Percentiles rank a stretch among this genome's conserved stretches.
Evolutionary conservation across 2,329 filamentous ascomycete species (phyloP).

Genomic region (Venturia carpophila): DNA sequence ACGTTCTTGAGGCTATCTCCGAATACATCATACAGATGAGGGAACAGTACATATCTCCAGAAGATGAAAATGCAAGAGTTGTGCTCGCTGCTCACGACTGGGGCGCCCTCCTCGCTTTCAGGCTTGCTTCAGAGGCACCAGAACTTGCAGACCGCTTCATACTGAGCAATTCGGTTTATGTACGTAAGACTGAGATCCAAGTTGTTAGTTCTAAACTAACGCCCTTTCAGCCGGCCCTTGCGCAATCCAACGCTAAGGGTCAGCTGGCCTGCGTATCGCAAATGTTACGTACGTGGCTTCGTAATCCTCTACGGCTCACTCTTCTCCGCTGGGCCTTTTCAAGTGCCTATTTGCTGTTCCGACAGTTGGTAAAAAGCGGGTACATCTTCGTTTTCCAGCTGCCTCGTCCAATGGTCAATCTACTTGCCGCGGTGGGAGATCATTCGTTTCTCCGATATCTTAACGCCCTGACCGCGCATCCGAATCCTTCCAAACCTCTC

Average conservation of each 20-base stretch:
- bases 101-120: slow-evolving; percentile 45
- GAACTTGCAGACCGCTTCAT: slow-evolving; percentile 50
- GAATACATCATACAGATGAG: slow-evolving; percentile 47
- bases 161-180: slow-evolving; percentile 45
- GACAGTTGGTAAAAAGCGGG: slow-evolving; percentile 41
- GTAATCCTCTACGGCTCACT: slow-evolving; percentile 37
- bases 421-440: slow-evolving; percentile 43
- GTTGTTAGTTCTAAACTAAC: not conserved
- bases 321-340: slow-evolving; percentile 39
- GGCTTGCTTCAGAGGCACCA: slow-evolving; percentile 52
- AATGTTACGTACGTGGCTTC: slow-evolving; percentile 43
- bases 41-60: slow-evolving; percentile 32
- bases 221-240: slow-evolving; percentile 34
- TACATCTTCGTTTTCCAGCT: slow-evolving; percentile 50
- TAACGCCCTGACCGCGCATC: slow-evolving; percentile 32
- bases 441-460: slow-evolving; percentile 39
- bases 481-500: slow-evolving; percentile 22
- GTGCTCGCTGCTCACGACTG: slow-evolving; percentile 49
- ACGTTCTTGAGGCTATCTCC: slow-evolving; percentile 46
- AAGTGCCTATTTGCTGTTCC: slow-evolving; percentile 40
- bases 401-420: slow-evolving; percentile 38
- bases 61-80: slow-evolving; percentile 23
- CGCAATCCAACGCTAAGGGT: slow-evolving; percentile 36
- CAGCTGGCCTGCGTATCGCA: slow-evolving; percentile 38
- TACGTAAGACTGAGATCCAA: slow-evolving; percentile 30